Evolutionary conservation across 192 early-diverging fungal genomes (phyloP), one percentile per base, ranked within the genome.

Genomic region (Coemansia sp.): DNA sequence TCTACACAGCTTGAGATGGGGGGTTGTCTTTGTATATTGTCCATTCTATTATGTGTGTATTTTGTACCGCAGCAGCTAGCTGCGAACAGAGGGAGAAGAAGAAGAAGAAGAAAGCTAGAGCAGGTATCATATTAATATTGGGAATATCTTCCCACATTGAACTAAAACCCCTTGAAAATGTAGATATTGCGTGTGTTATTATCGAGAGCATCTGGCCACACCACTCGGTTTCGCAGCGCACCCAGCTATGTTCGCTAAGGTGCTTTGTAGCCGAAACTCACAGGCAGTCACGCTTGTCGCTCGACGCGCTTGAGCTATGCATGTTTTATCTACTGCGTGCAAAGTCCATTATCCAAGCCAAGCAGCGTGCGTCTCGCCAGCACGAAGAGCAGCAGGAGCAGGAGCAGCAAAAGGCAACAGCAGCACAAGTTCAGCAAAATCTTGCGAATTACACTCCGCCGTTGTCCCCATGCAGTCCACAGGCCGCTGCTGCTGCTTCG

Each of bases 141-240:
- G n/a, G n/a, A n/a, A n/a, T n/a, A n/a, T n/a, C n/a, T n/a, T n/a
- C n/a, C n/a, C n/a, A n/a, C n/a, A n/a, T n/a, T n/a, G n/a, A n/a
- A n/a, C n/a, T n/a, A n/a, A n/a, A n/a, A n/a, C n/a, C n/a, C 8
- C 18, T 28, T 28, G 37, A 16, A 23, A 4, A 28, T 48, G 49
- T 80, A 80, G 82, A 80, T 40, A 71, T 75, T 35, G 73, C 77
- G 2, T 84, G 82, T 37, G 68, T 71, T 23, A 74, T 84, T 37
- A 79, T 84, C 55, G 77, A 80, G 67, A 72, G 69, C 33, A 77
- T 77, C 35, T 84, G 82, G 82, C 77, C 82, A 39, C 75, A 76
- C 56, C 82, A 84, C 66, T 79, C 77, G 3, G 57, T 33, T 9
- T 80, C 82, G 21, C 75, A 78, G 46, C 64, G 74, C 67, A 84